Evolutionary conservation across 169 alveolate species (phyloP).

Genomic region (Plasmodium ovale): DNA sequence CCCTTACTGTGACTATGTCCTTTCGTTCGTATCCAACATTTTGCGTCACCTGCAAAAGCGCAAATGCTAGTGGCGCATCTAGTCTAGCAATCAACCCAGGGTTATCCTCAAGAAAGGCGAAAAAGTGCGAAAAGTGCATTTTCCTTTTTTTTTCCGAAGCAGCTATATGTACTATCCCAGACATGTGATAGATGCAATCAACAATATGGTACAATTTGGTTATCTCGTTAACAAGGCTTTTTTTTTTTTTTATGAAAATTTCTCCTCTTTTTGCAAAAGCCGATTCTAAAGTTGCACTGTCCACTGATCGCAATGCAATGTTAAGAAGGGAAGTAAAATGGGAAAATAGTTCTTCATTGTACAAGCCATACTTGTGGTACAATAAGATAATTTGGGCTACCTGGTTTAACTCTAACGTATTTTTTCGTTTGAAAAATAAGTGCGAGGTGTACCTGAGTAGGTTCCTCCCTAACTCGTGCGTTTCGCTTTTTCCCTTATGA

Average conservation of each 20-base stretch:
- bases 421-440: constrained; percentile 47
- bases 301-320: neutral
- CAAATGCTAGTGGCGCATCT: neutral
- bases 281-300: neutral
- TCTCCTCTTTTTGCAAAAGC: neutral
- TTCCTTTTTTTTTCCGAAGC: neutral
- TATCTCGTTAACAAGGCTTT: neutral
- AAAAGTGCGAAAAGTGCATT: constrained; percentile 13
- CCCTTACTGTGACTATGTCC: too few species aligned
- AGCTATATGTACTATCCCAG: constrained; percentile 12
- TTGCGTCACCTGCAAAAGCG: too few species aligned
- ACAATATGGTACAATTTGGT: constrained; percentile 6
- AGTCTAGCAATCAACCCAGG: neutral
- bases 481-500: neutral
- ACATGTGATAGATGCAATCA: constrained; percentile 24
- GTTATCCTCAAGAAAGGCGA: neutral
- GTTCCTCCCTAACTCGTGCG: constrained; percentile 11
- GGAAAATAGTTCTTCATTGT: constrained; percentile 26
- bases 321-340: neutral
- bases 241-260: neutral
- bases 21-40: too few species aligned
- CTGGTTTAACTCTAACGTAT: constrained; percentile 20
- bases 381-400: constrained; percentile 6
- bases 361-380: constrained; percentile 10
- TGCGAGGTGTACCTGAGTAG: constrained; percentile 24